These are phyloP conservation scores for Aurifilum marmelostoma DNA, from an alignment of 2,329 filamentous ascomycete genomes.

Conservation along the genomic window DNA sequence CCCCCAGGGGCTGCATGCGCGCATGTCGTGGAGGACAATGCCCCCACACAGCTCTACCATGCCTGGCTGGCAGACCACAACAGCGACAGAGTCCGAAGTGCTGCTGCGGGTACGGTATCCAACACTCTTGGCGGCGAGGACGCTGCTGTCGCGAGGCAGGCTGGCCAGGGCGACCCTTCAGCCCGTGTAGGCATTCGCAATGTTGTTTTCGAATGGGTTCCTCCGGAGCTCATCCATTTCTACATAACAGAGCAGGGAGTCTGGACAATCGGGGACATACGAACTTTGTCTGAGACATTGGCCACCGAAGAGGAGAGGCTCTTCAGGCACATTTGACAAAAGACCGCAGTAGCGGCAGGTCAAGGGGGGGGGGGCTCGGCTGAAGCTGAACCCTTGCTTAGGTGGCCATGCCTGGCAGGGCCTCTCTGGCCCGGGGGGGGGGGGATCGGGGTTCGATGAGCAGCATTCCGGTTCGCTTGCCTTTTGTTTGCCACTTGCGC, in stretches of 20 bases:
- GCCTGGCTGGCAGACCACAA: constrained; percentile 47
- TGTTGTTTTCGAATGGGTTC: constrained; percentile 66
- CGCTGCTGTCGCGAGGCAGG: background rate
- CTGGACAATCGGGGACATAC: constrained; percentile 45
- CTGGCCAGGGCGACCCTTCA: constrained; percentile 5
- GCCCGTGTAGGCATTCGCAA: constrained; percentile 46
- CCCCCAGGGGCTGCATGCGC: constrained; percentile 47
- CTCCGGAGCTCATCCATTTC: constrained; percentile 51
- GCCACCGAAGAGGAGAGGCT: constrained; percentile 43
- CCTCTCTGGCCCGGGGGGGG: background rate
- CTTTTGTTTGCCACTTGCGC: background rate
- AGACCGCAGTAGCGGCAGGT: background rate
- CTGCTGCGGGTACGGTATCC: constrained; percentile 30
- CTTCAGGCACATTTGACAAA: constrained; percentile 46
- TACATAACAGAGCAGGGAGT: constrained; percentile 60
- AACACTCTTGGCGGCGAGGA: constrained; percentile 11
- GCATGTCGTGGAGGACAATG: constrained; percentile 54
- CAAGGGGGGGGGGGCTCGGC: background rate
- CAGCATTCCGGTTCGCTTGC: constrained; percentile 7
- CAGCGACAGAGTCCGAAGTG: constrained; percentile 32
- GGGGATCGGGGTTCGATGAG: background rate
- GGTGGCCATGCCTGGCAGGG: background rate
- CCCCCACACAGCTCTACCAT: constrained; percentile 51
- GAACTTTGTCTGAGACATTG: constrained; percentile 42
- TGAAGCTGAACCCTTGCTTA: background rate